These are phyloP conservation scores for Amborella trichopoda DNA, from an alignment of 164 flowering plant species.

Conservation along the genomic window DNA sequence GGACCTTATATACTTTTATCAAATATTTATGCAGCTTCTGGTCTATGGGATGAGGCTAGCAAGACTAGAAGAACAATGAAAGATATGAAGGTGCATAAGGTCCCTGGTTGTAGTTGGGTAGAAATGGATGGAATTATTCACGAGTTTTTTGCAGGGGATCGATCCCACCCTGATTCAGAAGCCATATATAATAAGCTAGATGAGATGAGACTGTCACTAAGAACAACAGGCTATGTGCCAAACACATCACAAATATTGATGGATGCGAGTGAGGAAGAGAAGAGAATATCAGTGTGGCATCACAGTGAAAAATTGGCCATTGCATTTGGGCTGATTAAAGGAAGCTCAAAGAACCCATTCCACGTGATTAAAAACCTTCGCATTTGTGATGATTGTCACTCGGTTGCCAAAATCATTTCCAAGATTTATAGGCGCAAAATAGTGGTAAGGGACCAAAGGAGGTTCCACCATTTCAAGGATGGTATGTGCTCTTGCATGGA, in stretches of 20 bases:
- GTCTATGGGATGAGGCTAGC: constrained; percentile 20
- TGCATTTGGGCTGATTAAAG: constrained; percentile 21
- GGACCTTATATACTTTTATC: constrained; percentile 21
- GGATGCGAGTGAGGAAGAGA: constrained; percentile 26
- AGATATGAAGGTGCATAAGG: constrained; percentile 17
- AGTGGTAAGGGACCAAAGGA: constrained; percentile 4
- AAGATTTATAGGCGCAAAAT: constrained; percentile 8
- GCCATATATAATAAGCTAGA: constrained; percentile 16
- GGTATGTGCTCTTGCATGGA: constrained; percentile 8
- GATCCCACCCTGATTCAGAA: constrained; percentile 9
- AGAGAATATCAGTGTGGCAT: constrained; percentile 14
- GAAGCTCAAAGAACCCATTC: constrained; percentile 5
- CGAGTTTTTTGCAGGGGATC: constrained; percentile 25
- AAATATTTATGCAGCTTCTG: constrained; percentile 18
- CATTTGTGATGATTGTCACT: constrained; percentile 24
- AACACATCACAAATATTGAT: constrained; percentile 18
- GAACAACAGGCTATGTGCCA: constrained; percentile 16
- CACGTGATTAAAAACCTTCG: constrained; percentile 7
- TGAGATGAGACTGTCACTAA: constrained; percentile 14
- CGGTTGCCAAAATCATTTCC: constrained; percentile 17
- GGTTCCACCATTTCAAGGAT: constrained; percentile 8
- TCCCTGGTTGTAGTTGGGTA: constrained; percentile 29
- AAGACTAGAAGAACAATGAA: constrained; percentile 24
- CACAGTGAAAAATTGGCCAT: constrained; percentile 14
- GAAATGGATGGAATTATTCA: constrained; percentile 19